Conservation (phyloP, 1,284 basidiomycete species). For the Lentinula novae-zelandiae region DNA sequence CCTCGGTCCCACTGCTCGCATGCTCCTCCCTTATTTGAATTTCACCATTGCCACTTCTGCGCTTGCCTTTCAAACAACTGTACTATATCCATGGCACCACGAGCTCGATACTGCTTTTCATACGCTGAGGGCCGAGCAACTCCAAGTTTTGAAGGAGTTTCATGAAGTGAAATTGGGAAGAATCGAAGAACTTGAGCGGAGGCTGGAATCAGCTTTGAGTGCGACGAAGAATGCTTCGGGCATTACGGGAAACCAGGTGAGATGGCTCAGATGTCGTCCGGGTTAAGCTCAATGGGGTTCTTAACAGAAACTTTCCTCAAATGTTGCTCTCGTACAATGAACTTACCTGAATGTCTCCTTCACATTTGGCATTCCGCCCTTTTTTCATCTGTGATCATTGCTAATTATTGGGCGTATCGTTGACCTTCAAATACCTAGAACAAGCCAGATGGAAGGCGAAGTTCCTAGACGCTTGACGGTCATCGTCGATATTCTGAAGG, state of each 20-base stretch:
- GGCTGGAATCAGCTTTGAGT: background rate
- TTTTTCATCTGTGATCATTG: too few species aligned
- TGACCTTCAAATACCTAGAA: too few species aligned
- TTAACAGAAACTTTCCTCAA: background rate
- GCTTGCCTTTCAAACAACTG: constrained; percentile 24
- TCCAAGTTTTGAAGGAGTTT: constrained; percentile 18
- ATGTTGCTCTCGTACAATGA: too few species aligned
- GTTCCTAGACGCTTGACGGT: too few species aligned
- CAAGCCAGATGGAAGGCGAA: too few species aligned
- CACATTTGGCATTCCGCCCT: too few species aligned
- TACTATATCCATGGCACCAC: constrained; percentile 26
- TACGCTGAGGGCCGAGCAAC: constrained; percentile 21
- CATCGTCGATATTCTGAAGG: too few species aligned
- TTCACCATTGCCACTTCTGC: constrained; percentile 22
- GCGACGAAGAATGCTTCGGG: background rate
- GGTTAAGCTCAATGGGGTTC: constrained; percentile 8
- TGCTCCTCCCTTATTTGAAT: constrained; percentile 23
- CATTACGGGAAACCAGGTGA: constrained; percentile 7
- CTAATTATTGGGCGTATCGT: too few species aligned
- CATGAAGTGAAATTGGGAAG: constrained; percentile 20
- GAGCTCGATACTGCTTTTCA: constrained; percentile 23
- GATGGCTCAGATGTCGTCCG: background rate
- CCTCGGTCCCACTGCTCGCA: constrained; percentile 18
- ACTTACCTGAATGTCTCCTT: too few species aligned
- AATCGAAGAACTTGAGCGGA: constrained; percentile 17